A percentile compares a stretch with the other conserved stretches of the same genome.
phyloP scores from a whole-genome alignment of 352 stramenopile genomes.

The Aphanomyces invadans region DNA sequence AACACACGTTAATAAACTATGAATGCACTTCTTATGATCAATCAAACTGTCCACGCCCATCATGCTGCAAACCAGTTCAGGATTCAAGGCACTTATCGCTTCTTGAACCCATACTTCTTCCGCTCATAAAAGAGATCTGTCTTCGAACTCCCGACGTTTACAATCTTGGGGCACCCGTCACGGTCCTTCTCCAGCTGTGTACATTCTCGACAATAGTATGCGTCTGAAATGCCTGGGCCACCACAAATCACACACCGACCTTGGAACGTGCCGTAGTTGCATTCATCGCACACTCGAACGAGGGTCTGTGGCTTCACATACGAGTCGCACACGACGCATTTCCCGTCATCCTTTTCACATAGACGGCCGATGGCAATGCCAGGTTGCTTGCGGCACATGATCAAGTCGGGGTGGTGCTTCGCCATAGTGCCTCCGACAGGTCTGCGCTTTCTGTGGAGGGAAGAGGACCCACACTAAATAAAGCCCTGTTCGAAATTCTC shows the following conservation, averaged over 20 bases:
- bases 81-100: slow-evolving; percentile 43
- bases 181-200: slow-evolving; percentile 93
- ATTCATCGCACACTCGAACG: slow-evolving; percentile 99
- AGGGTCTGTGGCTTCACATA: slow-evolving; percentile 97
- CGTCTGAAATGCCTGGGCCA: slow-evolving; percentile 95
- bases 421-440: slow-evolving; percentile 90
- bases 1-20: too few species aligned
- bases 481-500: neutral
- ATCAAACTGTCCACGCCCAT: neutral
- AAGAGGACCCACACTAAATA: slow-evolving; percentile 1
- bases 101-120: slow-evolving; percentile 96
- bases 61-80: neutral
- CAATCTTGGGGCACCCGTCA: slow-evolving; percentile 99
- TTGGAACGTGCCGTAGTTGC: slow-evolving; percentile 98
- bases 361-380: slow-evolving; percentile 95
- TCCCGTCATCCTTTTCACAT: slow-evolving; percentile 99
- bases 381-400: slow-evolving; percentile 99
- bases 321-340: slow-evolving; percentile 99
- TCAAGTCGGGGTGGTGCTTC: slow-evolving; percentile 99
- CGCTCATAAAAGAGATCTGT: slow-evolving; percentile 99
- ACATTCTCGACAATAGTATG: slow-evolving; percentile 99
- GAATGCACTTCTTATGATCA: neutral
- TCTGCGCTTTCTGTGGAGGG: slow-evolving; percentile 15
- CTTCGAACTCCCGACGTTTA: slow-evolving; percentile 94
- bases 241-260: slow-evolving; percentile 97